Base-by-base conservation (phyloP, 345 rosid genomes). In the Ceriops zippeliana region DNA sequence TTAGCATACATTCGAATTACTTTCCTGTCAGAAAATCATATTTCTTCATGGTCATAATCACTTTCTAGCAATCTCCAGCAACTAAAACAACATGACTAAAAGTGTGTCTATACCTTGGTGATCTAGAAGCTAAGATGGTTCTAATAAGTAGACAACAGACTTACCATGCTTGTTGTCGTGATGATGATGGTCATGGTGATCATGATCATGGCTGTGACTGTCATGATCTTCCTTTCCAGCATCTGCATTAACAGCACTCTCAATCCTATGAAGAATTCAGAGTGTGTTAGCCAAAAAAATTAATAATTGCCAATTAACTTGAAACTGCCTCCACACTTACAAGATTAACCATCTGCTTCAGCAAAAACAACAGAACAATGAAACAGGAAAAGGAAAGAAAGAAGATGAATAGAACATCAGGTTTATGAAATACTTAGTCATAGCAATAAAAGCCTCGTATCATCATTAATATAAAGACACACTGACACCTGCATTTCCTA, bases 91-190 rank as follows among this genome's bases (percentile, higher is more conserved):
- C 17, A 42, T 13, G 5, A 42, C 16, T 15, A 13, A 42, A 42
- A 15, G 49, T 42, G 49, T 0, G 19, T 2, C 16, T 42, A 11
- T 42, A 42, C 19, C 16, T 42, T 2, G 3, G 49, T 42, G 38
- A 56, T 37, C 26, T 9, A 32, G 52, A 31, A 32, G 4, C 9
- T 53, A 37, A 46, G 31, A 66, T 32, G 13, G 7, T 8, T n/a
- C 61, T 19, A 28, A 22, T 13, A 62, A 37, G 28, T 5, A 49
- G 52, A n/a, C 27, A 61, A 54, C 24, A 27, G 51, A 66, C 49
- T 72, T 86, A 95, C 99, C 92, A 68, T 90, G 96, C 62, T 87
- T 72, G 69, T 91, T 84, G 57, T 81, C 84, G 24, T 90, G 90
- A 58, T 83, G 86, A 13, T 83, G 75, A 49, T 86, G 85, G 56